Conservation (phyloP, 495 filamentous ascomycete species). For the Polyplosphaeria fusca region DNA sequence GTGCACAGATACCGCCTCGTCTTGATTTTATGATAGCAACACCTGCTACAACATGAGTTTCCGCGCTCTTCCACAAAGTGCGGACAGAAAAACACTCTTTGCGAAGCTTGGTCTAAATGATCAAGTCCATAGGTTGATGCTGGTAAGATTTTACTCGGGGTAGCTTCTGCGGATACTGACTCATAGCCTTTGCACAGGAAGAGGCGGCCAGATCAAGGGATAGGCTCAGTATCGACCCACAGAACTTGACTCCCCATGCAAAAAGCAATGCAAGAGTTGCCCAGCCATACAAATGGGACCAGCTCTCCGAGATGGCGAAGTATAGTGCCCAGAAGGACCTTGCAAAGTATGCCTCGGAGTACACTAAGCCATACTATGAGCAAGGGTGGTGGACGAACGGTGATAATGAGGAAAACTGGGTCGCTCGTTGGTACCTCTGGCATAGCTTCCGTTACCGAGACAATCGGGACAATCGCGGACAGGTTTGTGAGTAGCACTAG, state of each 20-base stretch:
- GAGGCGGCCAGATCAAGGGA: slow-evolving; percentile 37
- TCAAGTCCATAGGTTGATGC: slow-evolving; percentile 33
- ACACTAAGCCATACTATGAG: slow-evolving; percentile 35
- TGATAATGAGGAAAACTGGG: slow-evolving; percentile 42
- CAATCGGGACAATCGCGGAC: too few species aligned
- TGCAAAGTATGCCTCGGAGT: slow-evolving; percentile 17
- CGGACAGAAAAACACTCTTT: slow-evolving; percentile 33
- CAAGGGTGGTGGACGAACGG: slow-evolving; percentile 32
- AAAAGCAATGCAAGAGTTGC: slow-evolving; percentile 20
- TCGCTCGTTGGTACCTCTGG: slow-evolving; percentile 42
- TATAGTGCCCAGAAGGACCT: slow-evolving; percentile 38
- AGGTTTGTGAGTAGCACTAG: too few species aligned
- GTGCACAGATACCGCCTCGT: too few species aligned
- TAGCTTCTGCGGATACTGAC: background rate
- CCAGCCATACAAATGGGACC: slow-evolving; percentile 36
- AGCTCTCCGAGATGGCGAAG: slow-evolving; percentile 40
- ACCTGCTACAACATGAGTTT: slow-evolving; percentile 14
- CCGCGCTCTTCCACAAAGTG: slow-evolving; percentile 15
- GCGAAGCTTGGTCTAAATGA: slow-evolving; percentile 34
- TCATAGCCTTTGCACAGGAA: slow-evolving; percentile 30
- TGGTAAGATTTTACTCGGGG: slow-evolving; percentile 23
- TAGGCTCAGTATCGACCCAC: slow-evolving; percentile 31
- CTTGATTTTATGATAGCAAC: too few species aligned
- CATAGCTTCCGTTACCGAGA: slow-evolving; percentile 45
- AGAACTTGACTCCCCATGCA: slow-evolving; percentile 26